Conservation (phyloP, 371 early-diverging fungal genomes). For the Syncephalastrum contaminatum region DNA sequence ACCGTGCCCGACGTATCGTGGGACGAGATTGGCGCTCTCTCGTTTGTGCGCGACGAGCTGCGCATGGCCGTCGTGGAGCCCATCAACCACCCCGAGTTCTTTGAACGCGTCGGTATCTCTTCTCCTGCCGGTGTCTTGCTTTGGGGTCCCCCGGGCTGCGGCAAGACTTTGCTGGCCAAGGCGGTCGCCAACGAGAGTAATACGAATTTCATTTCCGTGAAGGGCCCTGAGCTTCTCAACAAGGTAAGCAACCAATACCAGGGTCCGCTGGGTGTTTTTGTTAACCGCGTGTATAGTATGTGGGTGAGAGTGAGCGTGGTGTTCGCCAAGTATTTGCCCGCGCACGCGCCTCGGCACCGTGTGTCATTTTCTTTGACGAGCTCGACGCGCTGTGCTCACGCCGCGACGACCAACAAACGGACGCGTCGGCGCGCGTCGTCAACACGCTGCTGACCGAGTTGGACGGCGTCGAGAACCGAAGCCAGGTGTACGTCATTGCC, state of each 20-base stretch:
- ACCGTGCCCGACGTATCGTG: constrained; percentile 95
- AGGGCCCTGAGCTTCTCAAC: constrained; percentile 98
- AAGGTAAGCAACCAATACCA: constrained; percentile 60
- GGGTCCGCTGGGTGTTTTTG: neutral
- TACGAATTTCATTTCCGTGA: constrained; percentile 98
- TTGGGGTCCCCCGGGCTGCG: constrained; percentile 99
- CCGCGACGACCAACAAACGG: constrained; percentile 82
- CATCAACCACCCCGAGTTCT: constrained; percentile 91
- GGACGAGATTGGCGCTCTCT: constrained; percentile 95
- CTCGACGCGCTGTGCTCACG: constrained; percentile 93
- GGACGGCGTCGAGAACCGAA: constrained; percentile 95
- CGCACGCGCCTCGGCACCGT: constrained; percentile 95
- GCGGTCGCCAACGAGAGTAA: constrained; percentile 97
- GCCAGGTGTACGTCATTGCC: constrained; percentile 95
- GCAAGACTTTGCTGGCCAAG: constrained; percentile 99
- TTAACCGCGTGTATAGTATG: constrained; percentile 63
- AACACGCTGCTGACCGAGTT: constrained; percentile 98
- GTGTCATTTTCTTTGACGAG: constrained; percentile 99
- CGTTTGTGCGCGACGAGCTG: constrained; percentile 86
- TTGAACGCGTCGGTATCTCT: constrained; percentile 89
- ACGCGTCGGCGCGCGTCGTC: constrained; percentile 93
- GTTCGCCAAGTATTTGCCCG: constrained; percentile 97
- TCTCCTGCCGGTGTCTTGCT: constrained; percentile 95
- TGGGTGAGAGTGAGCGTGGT: constrained; percentile 99
- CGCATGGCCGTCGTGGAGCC: constrained; percentile 97